Conservation (phyloP, 1,284 basidiomycete species). For the Puccinia hordei region DNA sequence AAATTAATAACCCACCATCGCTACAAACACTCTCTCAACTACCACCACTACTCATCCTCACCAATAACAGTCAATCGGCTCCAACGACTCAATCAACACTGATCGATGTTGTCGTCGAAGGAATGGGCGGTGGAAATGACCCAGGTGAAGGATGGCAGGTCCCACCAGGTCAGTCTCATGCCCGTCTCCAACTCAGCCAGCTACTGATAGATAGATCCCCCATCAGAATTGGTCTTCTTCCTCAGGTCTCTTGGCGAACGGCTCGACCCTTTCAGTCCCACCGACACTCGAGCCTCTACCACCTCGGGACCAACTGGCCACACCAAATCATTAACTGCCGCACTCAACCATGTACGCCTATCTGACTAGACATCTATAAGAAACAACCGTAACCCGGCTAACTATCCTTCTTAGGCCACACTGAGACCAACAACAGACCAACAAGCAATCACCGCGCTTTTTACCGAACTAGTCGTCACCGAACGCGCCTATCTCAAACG, state of each 20-base stretch:
- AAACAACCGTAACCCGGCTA: background rate
- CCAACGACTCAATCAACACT: constrained; percentile 39
- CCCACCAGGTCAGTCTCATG: constrained; percentile 34
- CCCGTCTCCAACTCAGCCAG: background rate
- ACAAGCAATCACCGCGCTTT: constrained; percentile 33
- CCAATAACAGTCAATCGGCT: background rate
- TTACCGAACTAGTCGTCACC: constrained; percentile 74
- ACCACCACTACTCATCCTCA: background rate
- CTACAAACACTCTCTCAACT: constrained; percentile 28
- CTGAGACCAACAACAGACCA: constrained; percentile 32
- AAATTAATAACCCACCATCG: background rate
- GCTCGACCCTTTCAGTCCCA: constrained; percentile 42
- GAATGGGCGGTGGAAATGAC: constrained; percentile 46
- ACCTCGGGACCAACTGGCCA: background rate
- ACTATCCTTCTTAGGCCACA: constrained; percentile 22
- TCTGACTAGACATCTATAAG: no score
- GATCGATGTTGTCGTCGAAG: constrained; percentile 51
- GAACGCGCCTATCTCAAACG: constrained; percentile 76
- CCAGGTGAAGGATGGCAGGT: constrained; percentile 50
- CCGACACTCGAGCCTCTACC: background rate
- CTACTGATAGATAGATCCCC: no score
- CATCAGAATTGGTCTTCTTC: constrained; percentile 50
- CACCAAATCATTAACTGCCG: constrained; percentile 47
- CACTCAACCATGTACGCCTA: constrained; percentile 47
- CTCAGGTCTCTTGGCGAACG: constrained; percentile 44